Evolutionary conservation across 768 basidiomycete species (phyloP), one percentile per base, ranked within the genome.

Genomic region (Hypholoma fasciculare): DNA sequence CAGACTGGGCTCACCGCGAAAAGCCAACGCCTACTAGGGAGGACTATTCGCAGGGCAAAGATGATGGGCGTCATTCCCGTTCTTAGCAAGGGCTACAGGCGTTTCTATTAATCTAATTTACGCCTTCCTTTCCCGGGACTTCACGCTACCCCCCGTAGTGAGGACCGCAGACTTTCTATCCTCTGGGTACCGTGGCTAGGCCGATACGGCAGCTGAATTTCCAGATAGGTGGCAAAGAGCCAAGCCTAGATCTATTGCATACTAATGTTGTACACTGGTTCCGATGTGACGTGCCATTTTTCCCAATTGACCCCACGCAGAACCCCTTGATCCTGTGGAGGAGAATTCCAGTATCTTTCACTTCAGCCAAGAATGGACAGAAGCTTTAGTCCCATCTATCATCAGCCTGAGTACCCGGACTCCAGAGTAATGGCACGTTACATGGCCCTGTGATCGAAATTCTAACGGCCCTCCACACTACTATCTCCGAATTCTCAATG

Each of bases 11-110:
- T 98, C 46, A 94, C 94, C 1, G 81, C 85, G 72, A 87, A 86
- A 74, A 89, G 76, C 54, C 96, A 97, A 71, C 82, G 92, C 44
- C 79, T 79, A 59, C 64, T 97, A 4, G 90, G 85, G 58, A 94
- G 94, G 73, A 91, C 94, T 44, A 88, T 97, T 57, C 86, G 90
- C 46, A 78, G 96, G 58, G 90, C 96, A 58, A 92, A 89, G 74
- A 88, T 88, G 81, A 95, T 96, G 91, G 96, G 96, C 40, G 69
- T 93, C 56, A 83, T 96, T 53, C 90, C 93, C 8, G 63, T 76
- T 16, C 76, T 80, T 63, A 79, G 79, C 67, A 75, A 63, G 64
- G 40, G 38, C 39, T 49, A 49, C 38, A 42, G 17, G 20, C 47
- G 40, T 30, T 44, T 34, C 34, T 20, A 26, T 36, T 57, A 40